These are phyloP conservation scores for Geranium incanum DNA, from an alignment of 441 rosid species.

Conservation along the genomic window DNA sequence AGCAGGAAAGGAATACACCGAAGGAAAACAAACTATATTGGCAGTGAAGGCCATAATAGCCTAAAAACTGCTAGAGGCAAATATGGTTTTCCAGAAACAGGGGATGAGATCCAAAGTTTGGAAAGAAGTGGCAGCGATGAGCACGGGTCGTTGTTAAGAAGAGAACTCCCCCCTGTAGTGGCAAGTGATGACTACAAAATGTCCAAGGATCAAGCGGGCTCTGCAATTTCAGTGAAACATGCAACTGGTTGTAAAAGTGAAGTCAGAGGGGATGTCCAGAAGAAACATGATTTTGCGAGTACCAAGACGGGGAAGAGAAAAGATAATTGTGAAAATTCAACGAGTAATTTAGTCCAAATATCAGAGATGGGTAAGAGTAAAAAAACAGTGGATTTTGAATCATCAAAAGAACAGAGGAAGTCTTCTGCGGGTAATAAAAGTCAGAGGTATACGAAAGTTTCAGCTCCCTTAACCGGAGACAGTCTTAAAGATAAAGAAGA, in stretches of 20 bases:
- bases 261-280: conserved; percentile 28
- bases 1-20: conserved; percentile 25
- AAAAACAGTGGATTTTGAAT: conserved; percentile 19
- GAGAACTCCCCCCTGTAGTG: conserved; percentile 30
- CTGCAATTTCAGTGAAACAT: conserved; percentile 19
- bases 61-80: conserved; percentile 24
- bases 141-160: conserved; percentile 16
- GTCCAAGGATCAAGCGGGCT: conserved; percentile 26
- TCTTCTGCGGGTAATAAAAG: conserved; percentile 31
- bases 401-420: conserved; percentile 32
- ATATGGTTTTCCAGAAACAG: conserved; percentile 23
- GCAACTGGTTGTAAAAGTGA: conserved; percentile 23
- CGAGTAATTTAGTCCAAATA: conserved; percentile 16
- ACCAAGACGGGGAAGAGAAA: conserved; percentile 23
- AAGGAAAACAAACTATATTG: conserved; percentile 25
- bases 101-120: conserved; percentile 25
- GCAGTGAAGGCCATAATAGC: conserved; percentile 12
- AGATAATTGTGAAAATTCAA: conserved; percentile 20
- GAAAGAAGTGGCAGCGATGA: conserved; percentile 35
- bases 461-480: conserved; percentile 29
- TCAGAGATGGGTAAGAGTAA: conserved; percentile 24
- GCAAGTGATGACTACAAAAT: conserved; percentile 25
- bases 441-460: conserved; percentile 28
- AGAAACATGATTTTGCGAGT: conserved; percentile 22
- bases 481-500: conserved; percentile 26